Percentiles rank a stretch among this genome's conserved stretches.
Evolutionary conservation across 495 filamentous ascomycete genomes (phyloP).

Genomic region (Rhypophila decipiens): DNA sequence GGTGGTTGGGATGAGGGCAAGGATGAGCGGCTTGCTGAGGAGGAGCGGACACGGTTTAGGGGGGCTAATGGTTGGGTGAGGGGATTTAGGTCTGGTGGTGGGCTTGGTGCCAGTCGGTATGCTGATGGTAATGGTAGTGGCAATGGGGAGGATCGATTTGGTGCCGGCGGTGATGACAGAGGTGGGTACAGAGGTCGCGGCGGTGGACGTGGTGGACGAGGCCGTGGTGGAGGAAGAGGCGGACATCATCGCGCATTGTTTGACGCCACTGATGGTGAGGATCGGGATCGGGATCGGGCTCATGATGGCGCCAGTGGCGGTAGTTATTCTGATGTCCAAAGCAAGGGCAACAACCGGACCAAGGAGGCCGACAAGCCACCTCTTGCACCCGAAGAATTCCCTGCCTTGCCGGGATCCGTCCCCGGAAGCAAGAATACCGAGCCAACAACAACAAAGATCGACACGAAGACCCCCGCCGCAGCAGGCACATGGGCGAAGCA

Average conservation of each 20-base stretch:
- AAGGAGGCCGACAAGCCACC: slow-evolving; percentile 9
- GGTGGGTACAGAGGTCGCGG: background rate
- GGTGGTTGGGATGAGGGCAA: slow-evolving; percentile 46
- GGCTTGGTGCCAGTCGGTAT: slow-evolving; percentile 29
- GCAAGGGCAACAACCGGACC: slow-evolving; percentile 12
- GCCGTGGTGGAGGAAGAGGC: slow-evolving; percentile 19
- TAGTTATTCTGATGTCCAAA: too few species aligned
- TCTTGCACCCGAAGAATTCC: slow-evolving; percentile 34
- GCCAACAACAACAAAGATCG: slow-evolving; percentile 19
- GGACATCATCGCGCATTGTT: slow-evolving; percentile 15
- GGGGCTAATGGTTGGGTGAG: slow-evolving; percentile 38
- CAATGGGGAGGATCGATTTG: too few species aligned
- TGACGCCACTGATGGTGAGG: slow-evolving; percentile 10
- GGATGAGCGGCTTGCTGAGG: slow-evolving; percentile 23
- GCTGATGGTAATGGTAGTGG: slow-evolving; percentile 20
- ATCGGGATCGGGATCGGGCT: background rate
- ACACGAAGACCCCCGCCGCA: slow-evolving; percentile 13
- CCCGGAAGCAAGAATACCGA: background rate
- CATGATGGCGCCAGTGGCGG: background rate
- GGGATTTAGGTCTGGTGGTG: slow-evolving; percentile 19
- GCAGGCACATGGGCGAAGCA: background rate
- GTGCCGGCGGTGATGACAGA: slow-evolving; percentile 3
- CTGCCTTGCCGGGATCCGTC: slow-evolving; percentile 29
- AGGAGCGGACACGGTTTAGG: slow-evolving; percentile 26
- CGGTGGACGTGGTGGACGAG: slow-evolving; percentile 21